phyloP scores from a whole-genome alignment of 2,329 filamentous ascomycete genomes.

The Fusarium dimerum region DNA sequence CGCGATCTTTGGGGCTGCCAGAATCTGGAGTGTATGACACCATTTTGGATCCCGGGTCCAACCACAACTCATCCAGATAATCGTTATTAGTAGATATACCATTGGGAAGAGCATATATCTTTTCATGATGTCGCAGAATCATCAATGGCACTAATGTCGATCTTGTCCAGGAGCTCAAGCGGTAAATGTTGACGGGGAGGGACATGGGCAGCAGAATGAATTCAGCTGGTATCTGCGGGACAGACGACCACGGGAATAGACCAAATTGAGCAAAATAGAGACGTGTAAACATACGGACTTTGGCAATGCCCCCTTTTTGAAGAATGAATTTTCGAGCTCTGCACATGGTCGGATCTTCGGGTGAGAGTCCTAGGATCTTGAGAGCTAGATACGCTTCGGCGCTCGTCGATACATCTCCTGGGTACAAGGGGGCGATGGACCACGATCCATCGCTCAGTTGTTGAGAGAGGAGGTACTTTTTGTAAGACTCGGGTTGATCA shows the following conservation, averaged over 20 bases:
- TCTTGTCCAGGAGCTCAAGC: conserved; percentile 8
- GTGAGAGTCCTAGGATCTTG: conserved; percentile 6
- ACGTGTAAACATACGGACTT: conserved; percentile 11
- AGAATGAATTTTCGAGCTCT: conserved; percentile 3
- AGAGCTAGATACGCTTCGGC: conserved; percentile 9
- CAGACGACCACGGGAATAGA: conserved; percentile 6
- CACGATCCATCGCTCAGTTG: conserved; percentile 10
- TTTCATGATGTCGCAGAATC: conserved; percentile 5
- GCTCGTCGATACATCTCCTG: conserved; percentile 3
- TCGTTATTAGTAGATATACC: conserved; percentile 2
- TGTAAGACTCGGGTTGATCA: neutral
- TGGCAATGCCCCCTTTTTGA: conserved; percentile 1
- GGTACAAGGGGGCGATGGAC: conserved; percentile 5
- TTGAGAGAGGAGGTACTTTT: conserved; percentile 1
- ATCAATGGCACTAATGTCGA: conserved; percentile 7
- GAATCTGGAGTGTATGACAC: neutral
- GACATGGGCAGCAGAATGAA: conserved; percentile 5
- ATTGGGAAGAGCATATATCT: conserved; percentile 7
- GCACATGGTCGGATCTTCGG: neutral
- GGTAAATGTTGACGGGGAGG: conserved; percentile 7
- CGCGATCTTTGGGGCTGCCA: neutral
- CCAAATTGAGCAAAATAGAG: conserved; percentile 10
- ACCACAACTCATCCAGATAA: conserved; percentile 9
- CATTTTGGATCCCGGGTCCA: conserved; percentile 5
- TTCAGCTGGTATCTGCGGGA: conserved; percentile 7